phyloP scores from a whole-genome alignment of 768 basidiomycete genomes.

The Podaxis sp. region DNA sequence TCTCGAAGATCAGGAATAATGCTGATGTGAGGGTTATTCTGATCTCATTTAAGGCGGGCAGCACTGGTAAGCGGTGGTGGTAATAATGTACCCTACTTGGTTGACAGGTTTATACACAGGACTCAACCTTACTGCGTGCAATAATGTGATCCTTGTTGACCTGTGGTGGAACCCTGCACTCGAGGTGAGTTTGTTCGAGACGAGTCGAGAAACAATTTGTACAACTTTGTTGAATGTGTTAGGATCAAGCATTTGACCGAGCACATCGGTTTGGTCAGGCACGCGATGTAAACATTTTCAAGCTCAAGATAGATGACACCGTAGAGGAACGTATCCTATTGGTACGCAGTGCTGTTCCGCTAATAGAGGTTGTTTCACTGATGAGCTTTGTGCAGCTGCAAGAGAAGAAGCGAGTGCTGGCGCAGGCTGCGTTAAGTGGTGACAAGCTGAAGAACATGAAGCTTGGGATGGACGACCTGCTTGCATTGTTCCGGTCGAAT shows the following conservation, averaged over 20 bases:
- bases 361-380: neutral
- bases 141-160: constrained; percentile 90
- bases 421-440: constrained; percentile 81
- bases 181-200: constrained; percentile 44
- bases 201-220: constrained; percentile 8
- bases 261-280: constrained; percentile 89
- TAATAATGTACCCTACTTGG: neutral
- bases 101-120: constrained; percentile 35
- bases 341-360: constrained; percentile 30
- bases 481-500: constrained; percentile 69
- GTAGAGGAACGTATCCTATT: constrained; percentile 84
- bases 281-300: constrained; percentile 82
- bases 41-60: constrained; percentile 95
- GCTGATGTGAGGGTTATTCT: constrained; percentile 67
- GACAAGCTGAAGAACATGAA: constrained; percentile 83
- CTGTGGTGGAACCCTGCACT: constrained; percentile 95
- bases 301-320: constrained; percentile 81
- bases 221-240: constrained; percentile 4
- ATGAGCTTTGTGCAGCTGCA: constrained; percentile 54
- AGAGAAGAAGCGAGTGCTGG: constrained; percentile 82
- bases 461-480: constrained; percentile 80
- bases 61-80: constrained; percentile 57
- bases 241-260: constrained; percentile 93
- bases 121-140: constrained; percentile 88
- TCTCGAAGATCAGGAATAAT: constrained; percentile 68